These are phyloP conservation scores for Quercus glauca DNA, from an alignment of 306 rosid species.

Conservation along the genomic window DNA sequence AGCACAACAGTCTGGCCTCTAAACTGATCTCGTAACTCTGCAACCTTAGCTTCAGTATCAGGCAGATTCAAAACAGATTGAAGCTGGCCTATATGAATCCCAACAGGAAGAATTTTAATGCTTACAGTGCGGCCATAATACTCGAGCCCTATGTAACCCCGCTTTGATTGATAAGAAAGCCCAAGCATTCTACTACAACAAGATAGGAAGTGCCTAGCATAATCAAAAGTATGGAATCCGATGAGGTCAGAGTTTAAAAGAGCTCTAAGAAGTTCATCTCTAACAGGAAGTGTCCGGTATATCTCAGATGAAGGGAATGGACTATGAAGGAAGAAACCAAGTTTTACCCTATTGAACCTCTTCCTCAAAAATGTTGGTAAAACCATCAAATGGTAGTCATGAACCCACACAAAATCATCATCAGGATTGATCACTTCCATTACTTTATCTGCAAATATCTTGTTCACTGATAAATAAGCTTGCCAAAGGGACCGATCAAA, in stretches of 20 bases:
- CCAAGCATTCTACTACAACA: constrained; percentile 94
- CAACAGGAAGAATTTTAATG: constrained; percentile 74
- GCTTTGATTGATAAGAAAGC: constrained; percentile 72
- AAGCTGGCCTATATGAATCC: constrained; percentile 83
- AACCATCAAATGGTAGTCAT: constrained; percentile 92
- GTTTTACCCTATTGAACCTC: constrained; percentile 50
- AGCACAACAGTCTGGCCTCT: constrained; percentile 69
- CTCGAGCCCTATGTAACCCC: constrained; percentile 93
- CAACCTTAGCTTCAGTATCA: constrained; percentile 64
- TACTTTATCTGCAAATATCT: constrained; percentile 89
- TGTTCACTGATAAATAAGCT: constrained; percentile 87
- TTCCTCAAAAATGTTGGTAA: constrained; percentile 88
- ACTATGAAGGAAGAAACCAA: constrained; percentile 63
- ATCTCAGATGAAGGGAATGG: constrained; percentile 69
- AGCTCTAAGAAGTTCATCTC: constrained; percentile 86
- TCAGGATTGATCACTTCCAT: constrained; percentile 83
- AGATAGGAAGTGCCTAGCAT: constrained; percentile 87
- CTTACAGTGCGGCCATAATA: constrained; percentile 87
- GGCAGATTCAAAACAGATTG: constrained; percentile 56
- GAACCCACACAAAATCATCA: constrained; percentile 80
- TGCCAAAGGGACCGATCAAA: constrained; percentile 85
- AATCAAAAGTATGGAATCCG: constrained; percentile 91
- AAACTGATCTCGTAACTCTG: constrained; percentile 57
- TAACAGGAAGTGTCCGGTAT: constrained; percentile 80
- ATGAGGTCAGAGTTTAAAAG: constrained; percentile 81